These are phyloP conservation scores for Bacterosira constricta DNA, from an alignment of 108 stramenopile genomes.

Conservation along the genomic window DNA sequence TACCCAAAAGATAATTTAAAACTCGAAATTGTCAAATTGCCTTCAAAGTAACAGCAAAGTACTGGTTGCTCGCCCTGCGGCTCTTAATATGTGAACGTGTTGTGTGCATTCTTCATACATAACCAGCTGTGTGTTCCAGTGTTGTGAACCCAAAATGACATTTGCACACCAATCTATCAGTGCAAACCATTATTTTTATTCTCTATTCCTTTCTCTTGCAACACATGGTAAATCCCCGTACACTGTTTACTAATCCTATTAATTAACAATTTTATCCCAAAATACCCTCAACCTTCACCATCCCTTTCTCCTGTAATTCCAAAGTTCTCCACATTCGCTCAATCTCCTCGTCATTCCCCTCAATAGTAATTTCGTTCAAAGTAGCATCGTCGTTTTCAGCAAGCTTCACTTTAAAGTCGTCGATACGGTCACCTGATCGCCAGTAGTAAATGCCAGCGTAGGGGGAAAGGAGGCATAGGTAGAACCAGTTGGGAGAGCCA, in stretches of 20 bases:
- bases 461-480: constrained; percentile 73
- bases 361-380: constrained; percentile 79
- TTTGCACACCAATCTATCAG: not conserved
- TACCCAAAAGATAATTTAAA: no score
- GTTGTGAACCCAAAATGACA: not conserved
- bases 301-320: constrained; percentile 93
- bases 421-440: constrained; percentile 86
- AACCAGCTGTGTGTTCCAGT: no score
- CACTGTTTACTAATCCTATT: not conserved
- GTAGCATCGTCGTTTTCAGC: constrained; percentile 86
- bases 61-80: no score
- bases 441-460: constrained; percentile 97
- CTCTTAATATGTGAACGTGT: no score
- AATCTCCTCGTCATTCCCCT: constrained; percentile 91
- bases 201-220: not conserved
- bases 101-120: no score
- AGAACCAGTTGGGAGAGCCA: constrained; percentile 86
- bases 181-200: not conserved
- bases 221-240: not conserved
- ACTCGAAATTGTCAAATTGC: no score
- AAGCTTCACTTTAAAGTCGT: constrained; percentile 82
- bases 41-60: no score
- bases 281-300: constrained; percentile 91
- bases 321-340: constrained; percentile 92
- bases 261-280: constrained; percentile 33